A percentile compares a stretch with the other conserved stretches of the same genome.
Conservation (phyloP, 2,329 filamentous ascomycete genomes). For the Calonectria naviculata region DNA sequence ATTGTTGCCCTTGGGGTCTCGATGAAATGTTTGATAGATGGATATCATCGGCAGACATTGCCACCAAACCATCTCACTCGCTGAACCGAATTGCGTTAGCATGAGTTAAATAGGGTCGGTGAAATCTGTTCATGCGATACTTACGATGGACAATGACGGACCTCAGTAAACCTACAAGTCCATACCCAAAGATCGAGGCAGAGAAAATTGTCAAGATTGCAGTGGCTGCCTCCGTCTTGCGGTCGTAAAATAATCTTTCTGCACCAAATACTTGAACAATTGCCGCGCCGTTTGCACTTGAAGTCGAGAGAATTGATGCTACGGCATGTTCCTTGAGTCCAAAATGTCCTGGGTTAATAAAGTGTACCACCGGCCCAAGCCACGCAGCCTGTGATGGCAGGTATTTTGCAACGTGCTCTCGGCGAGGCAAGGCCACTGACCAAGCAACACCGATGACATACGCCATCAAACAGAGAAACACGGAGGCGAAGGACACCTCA, state of each 20-base stretch:
- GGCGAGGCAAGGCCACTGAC: background rate
- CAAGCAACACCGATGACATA: background rate
- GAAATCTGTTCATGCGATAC: background rate
- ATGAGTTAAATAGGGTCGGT: background rate
- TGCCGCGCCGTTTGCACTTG: background rate
- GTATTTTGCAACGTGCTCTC: background rate
- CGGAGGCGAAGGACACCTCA: background rate
- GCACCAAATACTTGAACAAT: background rate
- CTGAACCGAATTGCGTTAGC: background rate
- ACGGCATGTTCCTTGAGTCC: background rate
- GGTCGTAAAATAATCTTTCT: background rate
- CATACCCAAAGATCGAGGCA: background rate
- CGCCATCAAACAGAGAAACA: background rate
- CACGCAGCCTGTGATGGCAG: background rate
- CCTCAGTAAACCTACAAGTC: background rate
- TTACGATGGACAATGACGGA: background rate
- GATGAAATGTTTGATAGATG: background rate
- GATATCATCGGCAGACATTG: background rate
- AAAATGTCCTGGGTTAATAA: background rate
- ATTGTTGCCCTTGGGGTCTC: background rate
- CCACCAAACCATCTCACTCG: conserved; percentile 1
- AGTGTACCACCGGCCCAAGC: background rate
- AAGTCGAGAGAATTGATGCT: background rate
- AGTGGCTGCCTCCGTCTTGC: background rate
- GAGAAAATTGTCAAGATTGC: background rate